A percentile compares a stretch with the other conserved stretches of the same genome.
phyloP scores from a whole-genome alignment of 805 yeast species.

The Cephaloascus albidus region DNA sequence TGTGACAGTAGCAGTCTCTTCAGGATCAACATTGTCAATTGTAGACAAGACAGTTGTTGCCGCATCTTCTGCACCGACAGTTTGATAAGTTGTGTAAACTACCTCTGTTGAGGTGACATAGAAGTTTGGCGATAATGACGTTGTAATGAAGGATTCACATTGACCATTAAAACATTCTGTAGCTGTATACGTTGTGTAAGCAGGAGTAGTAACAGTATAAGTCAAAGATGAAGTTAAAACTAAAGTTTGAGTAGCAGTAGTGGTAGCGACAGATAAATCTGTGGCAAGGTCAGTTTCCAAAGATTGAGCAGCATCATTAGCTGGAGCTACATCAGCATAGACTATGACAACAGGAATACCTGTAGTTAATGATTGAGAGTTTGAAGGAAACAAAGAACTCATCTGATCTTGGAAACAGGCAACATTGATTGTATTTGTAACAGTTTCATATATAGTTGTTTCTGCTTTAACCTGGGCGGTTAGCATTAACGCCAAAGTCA shows the following conservation, averaged over 20 bases:
- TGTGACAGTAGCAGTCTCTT: neutral
- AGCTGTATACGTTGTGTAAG: constrained; percentile 7
- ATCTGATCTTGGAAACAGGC: neutral
- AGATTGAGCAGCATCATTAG: constrained; percentile 1
- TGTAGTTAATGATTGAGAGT: constrained; percentile 3
- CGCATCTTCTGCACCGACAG: neutral
- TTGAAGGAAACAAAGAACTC: neutral
- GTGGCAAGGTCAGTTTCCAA: neutral
- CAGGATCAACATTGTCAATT: neutral
- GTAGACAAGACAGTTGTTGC: neutral
- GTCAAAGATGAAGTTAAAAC: constrained; percentile 8
- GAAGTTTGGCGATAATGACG: neutral
- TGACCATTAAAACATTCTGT: constrained; percentile 8
- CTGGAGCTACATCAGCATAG: constrained; percentile 5
- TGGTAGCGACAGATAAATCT: no score
- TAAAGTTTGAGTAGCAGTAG: constrained; percentile 3
- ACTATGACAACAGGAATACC: constrained; percentile 24
- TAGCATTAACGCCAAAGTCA: neutral
- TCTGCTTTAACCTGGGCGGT: neutral
- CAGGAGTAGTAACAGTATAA: constrained; percentile 11
- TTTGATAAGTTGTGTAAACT: neutral
- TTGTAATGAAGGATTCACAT: constrained; percentile 3
- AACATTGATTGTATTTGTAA: neutral
- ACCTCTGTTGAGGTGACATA: neutral
- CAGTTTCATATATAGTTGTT: neutral